These are phyloP conservation scores for Deuterostichococcus epilithicus DNA, from an alignment of 139 green algal genomes.

Conservation along the genomic window DNA sequence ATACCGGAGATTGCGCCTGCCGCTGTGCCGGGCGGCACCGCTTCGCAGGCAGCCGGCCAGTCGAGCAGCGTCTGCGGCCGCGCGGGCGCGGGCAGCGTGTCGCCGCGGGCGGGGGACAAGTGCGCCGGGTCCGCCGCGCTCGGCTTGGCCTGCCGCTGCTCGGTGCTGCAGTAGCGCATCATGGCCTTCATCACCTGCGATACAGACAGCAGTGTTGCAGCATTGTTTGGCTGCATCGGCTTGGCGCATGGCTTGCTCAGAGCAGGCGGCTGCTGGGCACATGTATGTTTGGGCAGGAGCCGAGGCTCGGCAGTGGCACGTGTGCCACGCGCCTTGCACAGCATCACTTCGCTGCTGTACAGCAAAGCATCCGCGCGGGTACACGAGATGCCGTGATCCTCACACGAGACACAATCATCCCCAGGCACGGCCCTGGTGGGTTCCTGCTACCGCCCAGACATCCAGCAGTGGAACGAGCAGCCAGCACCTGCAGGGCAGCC, in stretches of 20 bases:
- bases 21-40: no score
- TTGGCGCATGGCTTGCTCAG: background rate
- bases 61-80: background rate
- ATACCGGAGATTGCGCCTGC: background rate
- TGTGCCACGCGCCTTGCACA: background rate
- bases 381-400: no score
- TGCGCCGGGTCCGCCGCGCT: background rate
- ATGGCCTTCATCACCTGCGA: conserved; percentile 16
- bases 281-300: no score
- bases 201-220: no score
- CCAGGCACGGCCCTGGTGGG: background rate
- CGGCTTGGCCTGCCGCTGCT: background rate
- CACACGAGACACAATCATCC: no score
- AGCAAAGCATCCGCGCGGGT: background rate
- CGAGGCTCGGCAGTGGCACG: no score
- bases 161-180: conserved; percentile 7
- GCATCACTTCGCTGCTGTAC: background rate
- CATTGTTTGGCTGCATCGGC: background rate
- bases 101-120: background rate
- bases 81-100: background rate
- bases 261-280: background rate
- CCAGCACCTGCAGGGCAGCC: conserved; percentile 20
- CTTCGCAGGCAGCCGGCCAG: background rate
- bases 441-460: background rate
- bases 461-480: background rate